These are phyloP conservation scores for Spathaspora passalidarum DNA, from an alignment of 805 yeast species.

Conservation along the genomic window DNA sequence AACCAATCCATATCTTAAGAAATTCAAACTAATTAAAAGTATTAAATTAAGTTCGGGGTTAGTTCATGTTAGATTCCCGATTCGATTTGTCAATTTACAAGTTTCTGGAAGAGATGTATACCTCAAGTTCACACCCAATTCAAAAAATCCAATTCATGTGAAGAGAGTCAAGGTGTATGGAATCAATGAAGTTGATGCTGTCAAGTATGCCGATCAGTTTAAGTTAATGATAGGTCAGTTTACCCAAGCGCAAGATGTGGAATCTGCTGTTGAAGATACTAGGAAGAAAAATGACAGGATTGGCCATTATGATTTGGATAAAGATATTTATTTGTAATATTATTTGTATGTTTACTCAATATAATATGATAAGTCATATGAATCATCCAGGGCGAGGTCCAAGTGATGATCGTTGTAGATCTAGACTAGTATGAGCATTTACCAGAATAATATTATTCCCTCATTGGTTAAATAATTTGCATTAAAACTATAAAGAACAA, in stretches of 20 bases:
- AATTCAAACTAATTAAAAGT: constrained; percentile 5
- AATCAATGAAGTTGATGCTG: constrained; percentile 24
- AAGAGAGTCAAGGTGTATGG: constrained; percentile 27
- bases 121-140: constrained; percentile 19
- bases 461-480: too few species aligned
- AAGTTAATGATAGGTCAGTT: constrained; percentile 13
- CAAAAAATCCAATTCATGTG: constrained; percentile 12
- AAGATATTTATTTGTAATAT: constrained; percentile 5
- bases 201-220: constrained; percentile 21
- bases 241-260: constrained; percentile 3
- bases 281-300: not conserved
- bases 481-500: not conserved
- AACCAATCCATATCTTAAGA: constrained; percentile 1
- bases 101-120: constrained; percentile 32
- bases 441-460: too few species aligned
- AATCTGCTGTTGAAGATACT: not conserved
- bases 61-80: constrained; percentile 31
- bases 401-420: too few species aligned
- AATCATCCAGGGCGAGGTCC: too few species aligned
- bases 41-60: constrained; percentile 2
- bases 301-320: constrained; percentile 4
- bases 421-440: too few species aligned
- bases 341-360: not conserved
- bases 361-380: not conserved
- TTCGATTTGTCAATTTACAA: constrained; percentile 29